A percentile compares a stretch with the other conserved stretches of the same genome.
Evolutionary conservation across 768 basidiomycete genomes (phyloP).

Genomic region (Amanita molliuscula): DNA sequence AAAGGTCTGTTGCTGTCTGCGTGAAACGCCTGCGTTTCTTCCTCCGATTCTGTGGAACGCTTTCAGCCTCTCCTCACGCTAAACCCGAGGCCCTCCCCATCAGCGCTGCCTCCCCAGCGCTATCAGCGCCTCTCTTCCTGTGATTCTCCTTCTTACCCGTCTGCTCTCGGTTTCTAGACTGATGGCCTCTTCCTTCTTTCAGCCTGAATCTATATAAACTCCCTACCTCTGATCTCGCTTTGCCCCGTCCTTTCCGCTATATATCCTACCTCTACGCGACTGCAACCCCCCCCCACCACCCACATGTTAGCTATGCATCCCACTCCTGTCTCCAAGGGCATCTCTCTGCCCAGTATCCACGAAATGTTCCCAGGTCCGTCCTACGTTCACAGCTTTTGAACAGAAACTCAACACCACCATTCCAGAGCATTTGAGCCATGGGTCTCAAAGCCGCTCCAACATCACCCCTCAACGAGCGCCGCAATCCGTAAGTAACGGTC

Average conservation of each 20-base stretch:
- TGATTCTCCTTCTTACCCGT: not conserved
- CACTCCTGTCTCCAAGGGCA: not conserved
- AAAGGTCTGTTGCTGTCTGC: conserved; percentile 5
- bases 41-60: conserved; percentile 8
- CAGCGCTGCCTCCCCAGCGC: not conserved
- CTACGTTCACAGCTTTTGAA: not conserved
- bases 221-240: not conserved
- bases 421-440: conserved; percentile 13
- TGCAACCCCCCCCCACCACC: not conserved
- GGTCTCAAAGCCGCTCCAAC: not conserved
- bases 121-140: not conserved
- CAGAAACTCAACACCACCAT: not conserved
- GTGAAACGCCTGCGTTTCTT: conserved; percentile 12
- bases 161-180: conserved; percentile 4
- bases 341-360: conserved; percentile 38
- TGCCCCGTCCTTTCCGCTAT: not conserved
- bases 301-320: conserved; percentile 2
- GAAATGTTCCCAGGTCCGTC: conserved; percentile 45
- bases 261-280: not conserved
- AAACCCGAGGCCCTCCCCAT: conserved; percentile 4
- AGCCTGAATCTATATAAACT: not conserved
- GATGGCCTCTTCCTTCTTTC: not conserved
- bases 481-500: not conserved
- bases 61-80: conserved; percentile 1
- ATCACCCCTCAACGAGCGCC: not conserved